These are phyloP conservation scores for Cordia subcordata DNA, from an alignment of 257 asterid species.

Conservation along the genomic window DNA sequence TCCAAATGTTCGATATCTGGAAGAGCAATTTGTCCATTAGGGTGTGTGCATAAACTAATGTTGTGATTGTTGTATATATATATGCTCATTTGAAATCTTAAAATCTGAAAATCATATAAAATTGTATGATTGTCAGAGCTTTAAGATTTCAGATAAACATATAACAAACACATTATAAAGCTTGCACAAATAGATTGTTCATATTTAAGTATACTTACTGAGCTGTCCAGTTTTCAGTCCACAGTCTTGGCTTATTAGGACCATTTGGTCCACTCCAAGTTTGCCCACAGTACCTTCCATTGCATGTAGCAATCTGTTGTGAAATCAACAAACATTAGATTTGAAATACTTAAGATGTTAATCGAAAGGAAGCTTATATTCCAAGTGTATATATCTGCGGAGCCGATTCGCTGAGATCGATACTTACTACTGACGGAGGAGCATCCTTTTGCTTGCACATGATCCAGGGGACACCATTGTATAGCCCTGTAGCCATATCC, in stretches of 20 bases:
- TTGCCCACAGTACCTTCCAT: conserved; percentile 67
- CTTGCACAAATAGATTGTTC: neutral
- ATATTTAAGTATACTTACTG: conserved; percentile 32
- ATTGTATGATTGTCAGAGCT: too few relatives aligned
- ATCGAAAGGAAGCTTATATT: too few relatives aligned
- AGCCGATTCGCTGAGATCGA: too few relatives aligned
- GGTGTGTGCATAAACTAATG: too few relatives aligned
- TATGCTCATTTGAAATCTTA: too few relatives aligned
- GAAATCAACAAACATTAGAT: neutral
- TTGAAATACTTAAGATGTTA: too few relatives aligned
- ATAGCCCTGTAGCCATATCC: conserved; percentile 45
- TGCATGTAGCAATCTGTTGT: conserved; percentile 58
- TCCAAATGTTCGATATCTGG: conserved; percentile 62
- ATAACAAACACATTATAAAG: neutral
- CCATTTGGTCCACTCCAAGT: conserved; percentile 61
- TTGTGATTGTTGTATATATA: too few relatives aligned
- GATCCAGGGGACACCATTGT: conserved; percentile 62
- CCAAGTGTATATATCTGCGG: too few relatives aligned
- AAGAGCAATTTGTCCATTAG: neutral
- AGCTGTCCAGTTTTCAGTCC: conserved; percentile 70
- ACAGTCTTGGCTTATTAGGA: conserved; percentile 52
- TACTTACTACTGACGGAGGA: conserved; percentile 51
- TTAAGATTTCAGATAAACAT: too few relatives aligned
- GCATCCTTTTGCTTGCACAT: conserved; percentile 78
- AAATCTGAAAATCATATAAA: too few relatives aligned